Conservation (phyloP, 257 asterid species). For the Salvia splendens region DNA sequence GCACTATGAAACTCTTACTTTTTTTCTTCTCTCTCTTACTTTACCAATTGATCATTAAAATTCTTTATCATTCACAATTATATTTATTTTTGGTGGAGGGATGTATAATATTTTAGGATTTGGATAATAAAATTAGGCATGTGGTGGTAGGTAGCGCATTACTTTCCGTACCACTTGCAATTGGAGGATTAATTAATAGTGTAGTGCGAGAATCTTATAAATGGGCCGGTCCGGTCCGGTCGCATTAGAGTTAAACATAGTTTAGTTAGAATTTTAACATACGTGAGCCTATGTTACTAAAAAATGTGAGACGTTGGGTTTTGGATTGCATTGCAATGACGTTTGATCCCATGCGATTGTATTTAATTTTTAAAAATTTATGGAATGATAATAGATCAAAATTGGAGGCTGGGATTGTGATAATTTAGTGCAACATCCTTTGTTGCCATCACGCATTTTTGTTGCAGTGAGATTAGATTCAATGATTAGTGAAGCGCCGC, state of each 20-base stretch:
- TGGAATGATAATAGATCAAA: no score
- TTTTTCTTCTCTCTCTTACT: no score
- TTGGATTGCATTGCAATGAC: no score
- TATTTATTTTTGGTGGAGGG: no score
- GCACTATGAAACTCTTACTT: no score
- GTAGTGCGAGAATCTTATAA: not conserved
- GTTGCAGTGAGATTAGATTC: not conserved
- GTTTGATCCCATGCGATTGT: no score
- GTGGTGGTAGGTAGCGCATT: not conserved
- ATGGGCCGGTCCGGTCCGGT: not conserved
- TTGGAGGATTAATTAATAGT: not conserved
- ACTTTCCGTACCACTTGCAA: not conserved
- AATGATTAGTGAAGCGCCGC: conserved; percentile 2
- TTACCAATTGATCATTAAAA: no score
- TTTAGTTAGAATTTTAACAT: not conserved
- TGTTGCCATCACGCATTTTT: not conserved
- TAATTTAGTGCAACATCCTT: no score
- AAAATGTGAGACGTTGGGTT: not conserved
- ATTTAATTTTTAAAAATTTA: no score
- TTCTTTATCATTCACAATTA: no score
- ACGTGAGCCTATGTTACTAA: not conserved
- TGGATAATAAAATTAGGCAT: not conserved
- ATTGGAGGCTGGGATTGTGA: no score
- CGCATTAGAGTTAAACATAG: not conserved
- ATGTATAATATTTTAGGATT: no score